phyloP scores from a whole-genome alignment of 768 basidiomycete genomes.

The Lentinula boryana region DNA sequence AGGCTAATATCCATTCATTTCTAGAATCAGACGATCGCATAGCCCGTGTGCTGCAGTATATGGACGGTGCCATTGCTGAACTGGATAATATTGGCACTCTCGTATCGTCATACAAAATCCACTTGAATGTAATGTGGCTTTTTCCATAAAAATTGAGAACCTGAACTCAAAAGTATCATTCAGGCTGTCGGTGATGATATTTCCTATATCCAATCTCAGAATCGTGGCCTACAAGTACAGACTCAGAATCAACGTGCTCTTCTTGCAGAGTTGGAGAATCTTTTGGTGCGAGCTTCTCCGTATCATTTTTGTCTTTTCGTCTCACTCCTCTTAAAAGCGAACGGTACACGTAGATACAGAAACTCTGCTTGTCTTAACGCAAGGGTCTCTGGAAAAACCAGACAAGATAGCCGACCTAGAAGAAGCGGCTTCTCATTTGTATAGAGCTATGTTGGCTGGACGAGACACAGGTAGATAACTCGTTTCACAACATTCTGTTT shows the following conservation, averaged over 20 bases:
- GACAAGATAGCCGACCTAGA: conserved; percentile 75
- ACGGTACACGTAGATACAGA: conserved; percentile 90
- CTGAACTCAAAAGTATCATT: not conserved
- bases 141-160: not conserved
- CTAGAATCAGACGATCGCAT: conserved; percentile 94
- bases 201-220: conserved; percentile 91
- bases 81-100: conserved; percentile 87
- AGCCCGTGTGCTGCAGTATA: conserved; percentile 72
- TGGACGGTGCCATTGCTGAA: conserved; percentile 86
- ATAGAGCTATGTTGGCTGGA: conserved; percentile 89
- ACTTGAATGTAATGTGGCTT: conserved; percentile 58
- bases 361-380: conserved; percentile 69
- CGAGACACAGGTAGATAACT: conserved; percentile 70
- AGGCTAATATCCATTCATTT: conserved; percentile 98
- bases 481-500: not conserved
- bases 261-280: conserved; percentile 77
- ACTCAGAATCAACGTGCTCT: conserved; percentile 91
- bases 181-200: conserved; percentile 97
- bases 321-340: conserved; percentile 43
- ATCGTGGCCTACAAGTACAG: conserved; percentile 94
- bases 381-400: conserved; percentile 83
- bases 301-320: not conserved
- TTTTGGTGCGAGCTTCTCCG: conserved; percentile 50
- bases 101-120: conserved; percentile 92
- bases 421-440: conserved; percentile 79